Evolutionary conservation across 2,329 filamentous ascomycete genomes (phyloP).

Genomic region (Dothistroma septosporum): DNA sequence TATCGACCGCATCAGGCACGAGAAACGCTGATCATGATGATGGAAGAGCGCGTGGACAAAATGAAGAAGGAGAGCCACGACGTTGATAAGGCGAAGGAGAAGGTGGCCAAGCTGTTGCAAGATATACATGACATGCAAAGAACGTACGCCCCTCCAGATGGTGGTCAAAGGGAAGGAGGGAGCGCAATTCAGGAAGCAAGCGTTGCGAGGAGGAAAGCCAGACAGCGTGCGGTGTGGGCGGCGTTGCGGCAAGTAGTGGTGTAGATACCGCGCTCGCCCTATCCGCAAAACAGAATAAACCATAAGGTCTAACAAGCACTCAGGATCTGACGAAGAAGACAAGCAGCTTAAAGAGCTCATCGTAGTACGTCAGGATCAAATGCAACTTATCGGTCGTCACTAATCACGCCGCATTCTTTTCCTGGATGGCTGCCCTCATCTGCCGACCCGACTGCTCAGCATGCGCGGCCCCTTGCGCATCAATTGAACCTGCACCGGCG

Average conservation of each 20-base stretch:
- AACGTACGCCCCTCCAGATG: slow-evolving; percentile 9
- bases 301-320: background rate
- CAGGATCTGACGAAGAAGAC: background rate
- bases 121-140: slow-evolving; percentile 46
- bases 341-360: background rate
- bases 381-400: background rate
- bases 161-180: slow-evolving; percentile 1
- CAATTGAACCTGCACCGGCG: slow-evolving; percentile 27
- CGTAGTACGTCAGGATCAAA: background rate
- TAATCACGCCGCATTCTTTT: slow-evolving; percentile 11
- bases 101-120: slow-evolving; percentile 68
- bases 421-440: slow-evolving; percentile 21
- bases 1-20: slow-evolving; percentile 90
- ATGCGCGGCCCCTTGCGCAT: slow-evolving; percentile 24
- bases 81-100: slow-evolving; percentile 63
- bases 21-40: slow-evolving; percentile 78
- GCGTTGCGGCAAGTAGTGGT: slow-evolving; percentile 35
- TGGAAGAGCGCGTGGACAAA: slow-evolving; percentile 76
- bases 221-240: slow-evolving; percentile 36
- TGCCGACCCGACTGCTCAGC: slow-evolving; percentile 28
- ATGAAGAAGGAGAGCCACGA: slow-evolving; percentile 69
- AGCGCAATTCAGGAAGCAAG: slow-evolving; percentile 13
- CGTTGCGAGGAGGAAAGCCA: slow-evolving; percentile 20
- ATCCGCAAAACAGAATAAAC: background rate
- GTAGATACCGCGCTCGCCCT: slow-evolving; percentile 6